These are phyloP conservation scores for Furcasterigmium sp. DNA, from an alignment of 2,329 filamentous ascomycete genomes.

Conservation along the genomic window DNA sequence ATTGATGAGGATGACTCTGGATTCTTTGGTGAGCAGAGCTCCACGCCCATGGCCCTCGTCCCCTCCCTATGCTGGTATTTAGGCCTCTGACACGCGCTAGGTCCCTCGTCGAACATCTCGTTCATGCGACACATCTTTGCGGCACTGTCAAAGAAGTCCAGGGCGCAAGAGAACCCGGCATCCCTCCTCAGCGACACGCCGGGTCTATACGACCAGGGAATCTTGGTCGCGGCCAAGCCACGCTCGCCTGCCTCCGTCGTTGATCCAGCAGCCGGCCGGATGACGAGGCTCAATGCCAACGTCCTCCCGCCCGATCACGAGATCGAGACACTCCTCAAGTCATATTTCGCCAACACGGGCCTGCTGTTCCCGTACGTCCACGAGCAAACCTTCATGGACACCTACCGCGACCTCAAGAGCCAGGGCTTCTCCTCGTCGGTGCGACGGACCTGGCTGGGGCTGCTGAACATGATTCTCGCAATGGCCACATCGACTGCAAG, in stretches of 20 bases:
- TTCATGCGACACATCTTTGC: no score
- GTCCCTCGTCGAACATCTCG: slow-evolving; percentile 17
- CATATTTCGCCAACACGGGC: slow-evolving; percentile 21
- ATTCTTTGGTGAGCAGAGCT: slow-evolving; percentile 13
- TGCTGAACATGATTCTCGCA: slow-evolving; percentile 45
- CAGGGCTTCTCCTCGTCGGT: no score
- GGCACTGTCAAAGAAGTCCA: no score
- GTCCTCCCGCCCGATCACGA: slow-evolving; percentile 13
- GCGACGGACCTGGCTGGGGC: slow-evolving; percentile 42
- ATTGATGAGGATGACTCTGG: slow-evolving; percentile 13
- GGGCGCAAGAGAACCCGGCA: no score
- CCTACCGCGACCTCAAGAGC: slow-evolving; percentile 16
- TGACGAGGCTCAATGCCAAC: slow-evolving; percentile 2
- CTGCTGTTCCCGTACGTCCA: slow-evolving; percentile 23
- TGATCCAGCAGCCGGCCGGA: no score
- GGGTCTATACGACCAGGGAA: no score
- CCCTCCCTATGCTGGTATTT: not conserved
- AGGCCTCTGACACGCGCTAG: no score
- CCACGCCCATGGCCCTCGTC: not conserved
- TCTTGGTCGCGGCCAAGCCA: not conserved
- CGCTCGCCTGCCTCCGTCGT: slow-evolving; percentile 1
- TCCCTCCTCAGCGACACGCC: no score
- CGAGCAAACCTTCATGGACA: slow-evolving; percentile 17
- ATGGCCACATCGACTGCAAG: slow-evolving; percentile 31
- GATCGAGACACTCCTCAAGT: slow-evolving; percentile 12